phyloP scores from a whole-genome alignment of 2,329 filamentous ascomycete species.

The Geoglossum cookeanum region DNA sequence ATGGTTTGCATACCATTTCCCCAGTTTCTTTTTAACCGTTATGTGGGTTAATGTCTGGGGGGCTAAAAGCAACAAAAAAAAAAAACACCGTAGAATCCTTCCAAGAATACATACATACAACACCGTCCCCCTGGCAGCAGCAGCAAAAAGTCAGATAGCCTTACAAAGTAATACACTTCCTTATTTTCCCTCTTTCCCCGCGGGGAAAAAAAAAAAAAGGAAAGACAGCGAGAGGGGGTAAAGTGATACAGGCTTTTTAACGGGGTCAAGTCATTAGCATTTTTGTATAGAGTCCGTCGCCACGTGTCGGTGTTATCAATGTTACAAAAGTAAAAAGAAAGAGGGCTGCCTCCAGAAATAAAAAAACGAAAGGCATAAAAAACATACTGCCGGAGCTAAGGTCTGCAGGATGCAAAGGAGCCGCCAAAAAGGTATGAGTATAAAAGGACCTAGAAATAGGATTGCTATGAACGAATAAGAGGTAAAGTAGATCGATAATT shows the following conservation, averaged over 20 bases:
- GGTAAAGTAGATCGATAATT: neutral
- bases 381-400: neutral
- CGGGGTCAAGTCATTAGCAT: neutral
- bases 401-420: too few relatives aligned
- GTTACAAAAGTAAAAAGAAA: neutral
- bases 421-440: neutral
- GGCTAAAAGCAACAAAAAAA: too few relatives aligned
- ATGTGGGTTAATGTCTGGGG: too few relatives aligned
- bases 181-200: neutral
- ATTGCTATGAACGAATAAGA: neutral
- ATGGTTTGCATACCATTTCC: too few relatives aligned
- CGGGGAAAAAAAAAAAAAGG: too few relatives aligned
- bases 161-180: neutral
- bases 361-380: neutral
- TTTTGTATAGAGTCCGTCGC: neutral
- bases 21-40: too few relatives aligned
- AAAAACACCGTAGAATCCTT: too few relatives aligned
- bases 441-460: neutral
- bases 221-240: neutral
- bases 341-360: neutral
- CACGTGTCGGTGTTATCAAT: neutral
- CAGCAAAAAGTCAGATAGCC: neutral
- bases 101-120: too few relatives aligned
- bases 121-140: too few relatives aligned
- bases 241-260: neutral